Base-by-base conservation (phyloP, 176 grass and related monocot genomes). In the Urochloa ruziziensis region DNA sequence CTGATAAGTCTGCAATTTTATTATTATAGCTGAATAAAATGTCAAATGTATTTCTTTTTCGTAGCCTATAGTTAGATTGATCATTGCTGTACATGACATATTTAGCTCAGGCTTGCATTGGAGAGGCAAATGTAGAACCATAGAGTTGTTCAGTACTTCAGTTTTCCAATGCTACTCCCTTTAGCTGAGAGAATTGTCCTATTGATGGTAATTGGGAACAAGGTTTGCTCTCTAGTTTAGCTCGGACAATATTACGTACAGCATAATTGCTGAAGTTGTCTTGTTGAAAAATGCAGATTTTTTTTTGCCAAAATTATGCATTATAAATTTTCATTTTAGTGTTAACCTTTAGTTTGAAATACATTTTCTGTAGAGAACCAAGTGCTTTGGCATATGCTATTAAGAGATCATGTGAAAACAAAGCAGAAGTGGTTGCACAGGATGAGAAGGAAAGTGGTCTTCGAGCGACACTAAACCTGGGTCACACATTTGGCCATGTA, bases 401-500 rank as follows among this genome's bases (percentile, higher is more conserved):
- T 44, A 99, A 96, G 83, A 91, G 89, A 64, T 99, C 96, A 43
- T 99, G 96, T 85, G 93, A 99, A 86, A 99, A 99, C 83, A 99
- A 99, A 96, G 93, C 93, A 79, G 96, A 99, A 79, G 96, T 99
- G 25, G 93, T 99, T 78, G 85, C 93, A 18, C 90, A 92, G 39
- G 96, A 99, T 80, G 96, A 99, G 89, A 99, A 92, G 63, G 96
- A 99, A 94, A 87, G 91, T 77, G 93, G 96, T 52, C 79, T 99
- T 62, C 87, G 96, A 72, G 96, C 96, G 10, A 99, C 93, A 33
- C 84, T 99, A 79, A 99, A 99, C 81, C 80, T 99, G 77, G 96
- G 96, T 76, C 96, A 99, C 70, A 96, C 96, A 83, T 99, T 99
- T 87, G 96, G 93, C 47, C 96, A 99, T 94, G 96, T 99, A 84